phyloP scores from a whole-genome alignment of 148 eudicot genomes.

The Cornus controversa region DNA sequence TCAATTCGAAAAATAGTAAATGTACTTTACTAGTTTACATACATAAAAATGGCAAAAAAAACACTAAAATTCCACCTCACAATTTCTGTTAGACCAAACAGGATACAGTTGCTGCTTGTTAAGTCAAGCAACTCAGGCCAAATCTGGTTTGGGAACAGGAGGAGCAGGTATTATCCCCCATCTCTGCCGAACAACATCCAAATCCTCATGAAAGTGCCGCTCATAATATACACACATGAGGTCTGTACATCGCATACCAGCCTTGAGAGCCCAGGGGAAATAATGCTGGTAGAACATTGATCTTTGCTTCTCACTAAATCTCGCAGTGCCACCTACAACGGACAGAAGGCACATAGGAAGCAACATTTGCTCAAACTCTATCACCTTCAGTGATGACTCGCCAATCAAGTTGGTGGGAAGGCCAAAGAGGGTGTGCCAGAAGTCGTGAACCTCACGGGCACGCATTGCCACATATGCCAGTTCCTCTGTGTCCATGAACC shows the following conservation, averaged over 20 bases:
- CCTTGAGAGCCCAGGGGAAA: constrained; percentile 88
- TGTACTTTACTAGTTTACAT: no score
- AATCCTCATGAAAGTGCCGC: constrained; percentile 79
- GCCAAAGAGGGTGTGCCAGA: constrained; percentile 78
- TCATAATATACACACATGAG: constrained; percentile 90
- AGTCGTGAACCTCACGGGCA: constrained; percentile 80
- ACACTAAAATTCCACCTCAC: no score
- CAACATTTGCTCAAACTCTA: constrained; percentile 81
- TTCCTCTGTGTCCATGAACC: constrained; percentile 76
- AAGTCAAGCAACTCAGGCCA: neutral
- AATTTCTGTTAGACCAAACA: no score
- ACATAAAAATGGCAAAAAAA: no score
- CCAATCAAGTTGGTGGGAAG: constrained; percentile 39
- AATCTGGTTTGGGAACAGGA: constrained; percentile 44
- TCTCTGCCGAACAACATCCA: constrained; percentile 63
- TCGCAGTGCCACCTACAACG: constrained; percentile 66
- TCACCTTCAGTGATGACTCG: constrained; percentile 77
- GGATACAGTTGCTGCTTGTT: neutral
- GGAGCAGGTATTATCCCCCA: constrained; percentile 84
- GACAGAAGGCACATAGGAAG: constrained; percentile 83
- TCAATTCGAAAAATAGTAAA: no score
- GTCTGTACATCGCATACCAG: constrained; percentile 66
- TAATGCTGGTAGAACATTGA: constrained; percentile 63
- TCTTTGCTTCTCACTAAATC: constrained; percentile 67
- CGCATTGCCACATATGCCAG: constrained; percentile 74